Evolutionary conservation across 2,329 filamentous ascomycete genomes (phyloP), one percentile per base, ranked within the genome.

Genomic region (Trichophyton equinum): DNA sequence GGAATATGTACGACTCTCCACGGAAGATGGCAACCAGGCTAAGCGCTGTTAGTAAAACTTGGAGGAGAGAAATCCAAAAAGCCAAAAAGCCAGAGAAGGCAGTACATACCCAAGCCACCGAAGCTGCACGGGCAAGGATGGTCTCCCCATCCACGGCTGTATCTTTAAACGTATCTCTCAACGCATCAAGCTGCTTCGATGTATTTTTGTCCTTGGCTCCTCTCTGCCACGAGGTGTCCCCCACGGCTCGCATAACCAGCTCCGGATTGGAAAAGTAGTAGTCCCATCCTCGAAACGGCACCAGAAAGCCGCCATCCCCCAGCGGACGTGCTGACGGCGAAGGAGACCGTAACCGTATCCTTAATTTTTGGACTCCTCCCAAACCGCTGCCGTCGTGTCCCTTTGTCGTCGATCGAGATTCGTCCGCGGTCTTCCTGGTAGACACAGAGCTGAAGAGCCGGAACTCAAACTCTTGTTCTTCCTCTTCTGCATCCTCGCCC

Each of bases 391-490:
- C 36, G 11, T 40, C 22, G 9, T 53, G 22, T 33, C 40, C 33
- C 13, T 61, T 18, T 11, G 33, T 3, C 15, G 38, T 55, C 56
- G 0, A 59, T 27, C 7, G 18, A 13, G 20, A 20, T 47, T 25
- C 44, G 5, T 18, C 4, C 22, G 20, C 40, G 5, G 18, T n/a
- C 51, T 55, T 18, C 11, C 6, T 27, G 3, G 51, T 13, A n/a
- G 60, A 8, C 3, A 71, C 70, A 1, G 69, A 69, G 49, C 69
- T 73, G 67, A 76, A 76, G 13, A 76, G 63, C 6, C 74, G 70
- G 63, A 76, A 76, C 58, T 76, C 74, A 60, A 76, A 76, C 62
- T 76, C 74, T 60, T 75, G 72, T 60, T 76, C 74, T 36, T 74
- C 72, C 1, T 73, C 72, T 11, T 62, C 60, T 57, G 61, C 59